Percentiles rank a stretch among this genome's conserved stretches.
Conservation (phyloP, 257 asterid species). For the Nicotiana knightiana region DNA sequence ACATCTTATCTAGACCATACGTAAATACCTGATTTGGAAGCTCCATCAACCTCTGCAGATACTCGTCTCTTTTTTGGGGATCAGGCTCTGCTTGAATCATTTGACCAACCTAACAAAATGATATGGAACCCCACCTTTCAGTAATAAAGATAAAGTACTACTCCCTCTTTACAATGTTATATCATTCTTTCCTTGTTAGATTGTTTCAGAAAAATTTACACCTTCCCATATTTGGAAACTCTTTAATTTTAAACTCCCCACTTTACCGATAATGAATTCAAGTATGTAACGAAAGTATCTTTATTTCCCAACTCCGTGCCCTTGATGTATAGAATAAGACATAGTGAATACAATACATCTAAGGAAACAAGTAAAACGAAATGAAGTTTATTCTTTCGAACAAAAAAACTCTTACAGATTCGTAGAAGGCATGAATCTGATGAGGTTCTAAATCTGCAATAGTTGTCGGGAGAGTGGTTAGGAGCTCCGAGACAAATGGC, state of each 20-base stretch:
- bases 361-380: background rate
- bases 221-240: background rate
- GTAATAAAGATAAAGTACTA: background rate
- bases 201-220: background rate
- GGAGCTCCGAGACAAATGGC: conserved; percentile 90
- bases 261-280: background rate
- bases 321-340: background rate
- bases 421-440: conserved; percentile 95
- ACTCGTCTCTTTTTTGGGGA: conserved; percentile 87
- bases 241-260: background rate
- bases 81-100: conserved; percentile 97
- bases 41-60: conserved; percentile 80
- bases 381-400: background rate
- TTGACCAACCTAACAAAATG: conserved; percentile 58
- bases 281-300: background rate
- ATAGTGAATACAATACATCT: background rate
- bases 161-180: background rate
- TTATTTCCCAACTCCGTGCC: background rate
- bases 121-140: background rate
- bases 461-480: conserved; percentile 75
- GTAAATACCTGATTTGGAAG: conserved; percentile 78
- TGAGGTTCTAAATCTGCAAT: conserved; percentile 92
- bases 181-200: background rate
- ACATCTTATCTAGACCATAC: background rate
- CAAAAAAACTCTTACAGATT: conserved; percentile 57